Evolutionary conservation across 208 protist genomes (phyloP).

Genomic region (Leishmania gerbilli): DNA sequence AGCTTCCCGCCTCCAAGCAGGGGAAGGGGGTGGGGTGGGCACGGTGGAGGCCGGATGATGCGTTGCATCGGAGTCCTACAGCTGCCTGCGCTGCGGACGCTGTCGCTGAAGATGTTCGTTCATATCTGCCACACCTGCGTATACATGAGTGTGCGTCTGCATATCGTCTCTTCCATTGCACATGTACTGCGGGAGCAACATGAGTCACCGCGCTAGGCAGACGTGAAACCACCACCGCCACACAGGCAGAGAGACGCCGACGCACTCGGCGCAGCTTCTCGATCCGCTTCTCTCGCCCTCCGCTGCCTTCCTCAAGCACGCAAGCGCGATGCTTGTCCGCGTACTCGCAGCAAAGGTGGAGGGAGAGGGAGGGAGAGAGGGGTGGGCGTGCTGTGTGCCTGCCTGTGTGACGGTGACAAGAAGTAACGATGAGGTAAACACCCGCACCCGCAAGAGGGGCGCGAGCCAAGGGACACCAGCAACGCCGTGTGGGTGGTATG

Average conservation of each 20-base stretch:
- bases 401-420: not conserved
- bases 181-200: not conserved
- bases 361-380: not conserved
- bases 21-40: not conserved
- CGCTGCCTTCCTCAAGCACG: not conserved
- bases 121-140: not conserved
- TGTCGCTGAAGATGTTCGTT: not conserved
- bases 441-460: not conserved
- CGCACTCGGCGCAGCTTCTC: not conserved
- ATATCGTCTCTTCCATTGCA: not conserved
- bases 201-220: not conserved
- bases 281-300: not conserved
- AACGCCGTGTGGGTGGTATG: not conserved
- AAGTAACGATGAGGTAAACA: not conserved
- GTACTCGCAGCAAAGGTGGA: not conserved
- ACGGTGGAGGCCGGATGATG: not conserved
- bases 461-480: not conserved
- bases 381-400: not conserved
- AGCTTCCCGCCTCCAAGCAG: not conserved
- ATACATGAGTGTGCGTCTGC: not conserved
- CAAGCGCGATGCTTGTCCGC: not conserved
- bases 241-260: not conserved
- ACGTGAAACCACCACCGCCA: not conserved
- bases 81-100: not conserved
- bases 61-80: not conserved